phyloP scores from a whole-genome alignment of 2,329 filamentous ascomycete species.

The Calonectria pteridis region DNA sequence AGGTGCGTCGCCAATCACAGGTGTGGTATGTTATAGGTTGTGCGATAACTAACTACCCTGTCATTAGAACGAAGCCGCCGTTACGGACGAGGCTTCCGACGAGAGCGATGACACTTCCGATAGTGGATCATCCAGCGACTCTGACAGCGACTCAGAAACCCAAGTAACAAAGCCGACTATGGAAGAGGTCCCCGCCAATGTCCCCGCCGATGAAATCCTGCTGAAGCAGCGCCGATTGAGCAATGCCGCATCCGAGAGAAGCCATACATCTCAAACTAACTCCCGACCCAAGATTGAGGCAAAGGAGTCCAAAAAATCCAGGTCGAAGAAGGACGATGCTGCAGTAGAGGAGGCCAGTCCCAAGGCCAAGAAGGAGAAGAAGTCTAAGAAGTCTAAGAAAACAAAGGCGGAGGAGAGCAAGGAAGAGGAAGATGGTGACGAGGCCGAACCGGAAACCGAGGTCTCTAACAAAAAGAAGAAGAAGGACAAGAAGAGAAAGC shows the following conservation, averaged over 20 bases:
- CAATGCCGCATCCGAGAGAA: constrained; percentile 44
- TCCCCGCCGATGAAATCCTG: constrained; percentile 47
- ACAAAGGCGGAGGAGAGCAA: not conserved
- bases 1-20: constrained; percentile 30
- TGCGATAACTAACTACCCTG: not conserved
- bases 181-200: constrained; percentile 35
- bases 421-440: constrained; percentile 1
- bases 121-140: constrained; percentile 32
- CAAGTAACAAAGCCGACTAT: constrained; percentile 34
- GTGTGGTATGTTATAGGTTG: not conserved
- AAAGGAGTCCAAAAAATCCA: constrained; percentile 38
- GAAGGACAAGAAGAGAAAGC: constrained; percentile 54
- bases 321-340: constrained; percentile 24
- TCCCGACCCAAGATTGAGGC: constrained; percentile 32
- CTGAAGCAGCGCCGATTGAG: constrained; percentile 49
- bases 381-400: constrained; percentile 30
- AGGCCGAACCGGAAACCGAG: constrained; percentile 30
- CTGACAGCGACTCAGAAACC: constrained; percentile 41
- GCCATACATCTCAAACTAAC: constrained; percentile 32
- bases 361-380: constrained; percentile 46
- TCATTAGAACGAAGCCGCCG: not conserved
- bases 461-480: constrained; percentile 43
- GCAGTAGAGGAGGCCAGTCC: constrained; percentile 29
- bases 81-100: constrained; percentile 22
- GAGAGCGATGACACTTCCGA: constrained; percentile 35